Evolutionary conservation across 2,329 filamentous ascomycete species (phyloP).

Genomic region (Drechslerella stenobrocha): DNA sequence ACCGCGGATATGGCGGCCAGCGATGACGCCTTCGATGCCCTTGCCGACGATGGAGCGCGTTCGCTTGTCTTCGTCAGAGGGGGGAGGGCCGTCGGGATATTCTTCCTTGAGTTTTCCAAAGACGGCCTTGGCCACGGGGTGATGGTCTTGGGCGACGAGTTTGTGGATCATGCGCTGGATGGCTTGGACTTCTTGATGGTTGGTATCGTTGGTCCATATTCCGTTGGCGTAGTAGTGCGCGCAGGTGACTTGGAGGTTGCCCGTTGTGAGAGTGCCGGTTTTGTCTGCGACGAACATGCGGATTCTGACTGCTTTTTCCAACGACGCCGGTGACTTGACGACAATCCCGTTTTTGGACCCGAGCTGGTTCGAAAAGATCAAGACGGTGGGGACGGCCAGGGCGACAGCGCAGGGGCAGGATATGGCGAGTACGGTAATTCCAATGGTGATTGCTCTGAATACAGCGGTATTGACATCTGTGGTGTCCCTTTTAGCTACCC

Average conservation of each 20-base stretch:
- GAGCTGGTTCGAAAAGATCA: conserved; percentile 70
- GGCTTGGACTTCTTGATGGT: conserved; percentile 19
- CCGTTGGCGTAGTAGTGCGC: conserved; percentile 54
- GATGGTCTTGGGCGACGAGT: conserved; percentile 39
- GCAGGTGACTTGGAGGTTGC: conserved; percentile 59
- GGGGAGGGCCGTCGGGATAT: conserved; percentile 11
- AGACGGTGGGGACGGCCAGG: conserved; percentile 74
- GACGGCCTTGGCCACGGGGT: conserved; percentile 51
- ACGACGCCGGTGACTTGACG: conserved; percentile 67
- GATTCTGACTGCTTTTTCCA: conserved; percentile 66
- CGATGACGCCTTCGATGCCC: conserved; percentile 57
- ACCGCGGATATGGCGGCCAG: conserved; percentile 55
- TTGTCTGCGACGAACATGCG: conserved; percentile 77
- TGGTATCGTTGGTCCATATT: conserved; percentile 20
- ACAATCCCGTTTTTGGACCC: conserved; percentile 69
- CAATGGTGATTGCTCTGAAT: conserved; percentile 68
- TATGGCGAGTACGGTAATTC: conserved; percentile 73
- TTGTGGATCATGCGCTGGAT: conserved; percentile 22
- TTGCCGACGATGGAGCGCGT: conserved; percentile 51
- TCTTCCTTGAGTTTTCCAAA: conserved; percentile 30
- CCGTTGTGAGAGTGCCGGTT: conserved; percentile 73
- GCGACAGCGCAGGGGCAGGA: conserved; percentile 80
- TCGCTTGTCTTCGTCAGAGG: conserved; percentile 14
- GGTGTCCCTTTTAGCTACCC: conserved; percentile 4
- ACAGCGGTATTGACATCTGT: conserved; percentile 19